Percentiles rank a stretch among this genome's conserved stretches.
Evolutionary conservation across 345 rosid species (phyloP).

Genomic region (Boechera retrofracta): DNA sequence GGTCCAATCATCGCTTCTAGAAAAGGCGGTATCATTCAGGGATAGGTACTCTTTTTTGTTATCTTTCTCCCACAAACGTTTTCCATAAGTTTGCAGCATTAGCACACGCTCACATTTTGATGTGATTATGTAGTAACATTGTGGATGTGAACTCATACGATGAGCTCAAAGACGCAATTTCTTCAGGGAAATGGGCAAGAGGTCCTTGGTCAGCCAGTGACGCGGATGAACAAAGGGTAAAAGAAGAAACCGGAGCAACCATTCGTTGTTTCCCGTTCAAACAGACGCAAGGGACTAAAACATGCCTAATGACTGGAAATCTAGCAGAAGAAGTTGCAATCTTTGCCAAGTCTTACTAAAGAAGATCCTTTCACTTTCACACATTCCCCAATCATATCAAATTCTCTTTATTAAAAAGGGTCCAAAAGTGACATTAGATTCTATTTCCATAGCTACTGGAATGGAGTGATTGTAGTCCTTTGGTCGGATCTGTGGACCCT

Average conservation of each 20-base stretch:
- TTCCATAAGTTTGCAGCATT: neutral
- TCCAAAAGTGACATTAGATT: slow-evolving; percentile 5
- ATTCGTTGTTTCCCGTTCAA: slow-evolving; percentile 90
- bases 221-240: slow-evolving; percentile 73
- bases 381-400: neutral
- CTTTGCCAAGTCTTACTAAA: slow-evolving; percentile 85
- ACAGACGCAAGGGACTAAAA: slow-evolving; percentile 66
- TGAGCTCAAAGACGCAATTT: slow-evolving; percentile 77
- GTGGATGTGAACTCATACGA: slow-evolving; percentile 85
- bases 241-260: slow-evolving; percentile 97
- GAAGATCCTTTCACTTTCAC: neutral
- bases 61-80: neutral
- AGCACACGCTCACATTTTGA: neutral
- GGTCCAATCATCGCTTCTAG: slow-evolving; percentile 82
- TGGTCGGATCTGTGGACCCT: neutral
- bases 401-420: neutral
- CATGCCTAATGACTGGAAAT: slow-evolving; percentile 85
- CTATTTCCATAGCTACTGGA: slow-evolving; percentile 5
- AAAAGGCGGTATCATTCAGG: slow-evolving; percentile 67
- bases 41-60: slow-evolving; percentile 61
- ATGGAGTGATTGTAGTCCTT: neutral
- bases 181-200: slow-evolving; percentile 94
- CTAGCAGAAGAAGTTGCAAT: slow-evolving; percentile 83
- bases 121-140: slow-evolving; percentile 67
- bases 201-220: slow-evolving; percentile 96